Percentiles rank a stretch among this genome's conserved stretches.
phyloP scores from a whole-genome alignment of 176 grass and related monocot genomes.

The Canna indica region DNA sequence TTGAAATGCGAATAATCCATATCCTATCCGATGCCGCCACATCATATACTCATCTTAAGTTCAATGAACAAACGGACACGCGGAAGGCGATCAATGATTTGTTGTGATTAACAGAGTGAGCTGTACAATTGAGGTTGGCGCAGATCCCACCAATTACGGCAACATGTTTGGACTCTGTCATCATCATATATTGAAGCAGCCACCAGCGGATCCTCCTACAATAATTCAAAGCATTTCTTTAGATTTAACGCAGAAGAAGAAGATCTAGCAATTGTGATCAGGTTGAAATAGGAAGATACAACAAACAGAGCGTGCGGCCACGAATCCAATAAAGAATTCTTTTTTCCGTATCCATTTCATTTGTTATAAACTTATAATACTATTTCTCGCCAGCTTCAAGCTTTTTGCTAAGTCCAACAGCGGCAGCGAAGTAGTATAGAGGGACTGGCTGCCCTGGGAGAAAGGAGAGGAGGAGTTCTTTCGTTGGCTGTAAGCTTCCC shows the following conservation, averaged over 20 bases:
- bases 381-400: background rate
- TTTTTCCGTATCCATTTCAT: too few relatives aligned
- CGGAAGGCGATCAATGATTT: background rate
- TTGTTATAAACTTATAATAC: too few relatives aligned
- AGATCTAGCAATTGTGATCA: too few relatives aligned
- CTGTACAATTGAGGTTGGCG: background rate
- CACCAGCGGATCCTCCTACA: too few relatives aligned
- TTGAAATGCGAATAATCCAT: too few relatives aligned
- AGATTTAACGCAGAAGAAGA: too few relatives aligned
- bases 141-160: background rate
- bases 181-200: too few relatives aligned
- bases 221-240: too few relatives aligned
- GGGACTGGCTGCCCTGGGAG: background rate
- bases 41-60: too few relatives aligned
- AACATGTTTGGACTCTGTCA: background rate
- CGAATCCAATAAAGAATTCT: too few relatives aligned
- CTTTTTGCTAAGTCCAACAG: background rate
- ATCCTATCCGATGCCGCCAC: too few relatives aligned
- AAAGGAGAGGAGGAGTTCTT: background rate
- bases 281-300: background rate
- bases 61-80: too few relatives aligned
- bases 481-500: background rate
- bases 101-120: background rate
- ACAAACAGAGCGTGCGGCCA: background rate
- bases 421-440: background rate